A percentile compares a stretch with the other conserved stretches of the same genome.
phyloP scores from a whole-genome alignment of 106 monocot species.

The Dioscorea alata region DNA sequence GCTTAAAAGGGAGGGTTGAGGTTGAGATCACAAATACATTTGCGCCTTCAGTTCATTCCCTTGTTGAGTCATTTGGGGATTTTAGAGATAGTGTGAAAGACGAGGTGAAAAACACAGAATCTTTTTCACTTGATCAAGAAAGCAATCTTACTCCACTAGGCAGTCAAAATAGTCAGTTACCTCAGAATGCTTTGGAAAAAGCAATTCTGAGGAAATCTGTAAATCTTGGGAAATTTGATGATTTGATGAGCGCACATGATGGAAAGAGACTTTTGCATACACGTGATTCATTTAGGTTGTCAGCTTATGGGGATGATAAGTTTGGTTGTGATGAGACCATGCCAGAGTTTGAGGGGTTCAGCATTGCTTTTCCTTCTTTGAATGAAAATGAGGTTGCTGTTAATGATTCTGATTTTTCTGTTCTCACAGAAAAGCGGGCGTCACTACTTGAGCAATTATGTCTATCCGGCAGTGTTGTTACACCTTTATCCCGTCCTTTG shows the following conservation, averaged over 20 bases:
- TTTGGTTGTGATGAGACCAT: constrained; percentile 15
- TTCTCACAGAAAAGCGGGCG: constrained; percentile 24
- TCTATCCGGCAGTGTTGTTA: constrained; percentile 19
- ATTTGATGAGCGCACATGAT: constrained; percentile 7
- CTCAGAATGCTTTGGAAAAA: not conserved
- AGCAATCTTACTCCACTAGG: not conserved
- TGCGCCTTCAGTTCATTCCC: not conserved
- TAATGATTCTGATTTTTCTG: constrained; percentile 22
- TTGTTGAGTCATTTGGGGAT: not conserved
- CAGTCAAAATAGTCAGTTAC: not conserved
- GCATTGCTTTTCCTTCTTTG: constrained; percentile 22
- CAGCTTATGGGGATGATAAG: not conserved
- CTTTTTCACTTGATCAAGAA: not conserved
- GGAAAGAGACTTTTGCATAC: not conserved
- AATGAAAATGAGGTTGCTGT: constrained; percentile 2
- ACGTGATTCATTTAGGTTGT: constrained; percentile 7
- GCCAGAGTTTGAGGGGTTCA: constrained; percentile 52
- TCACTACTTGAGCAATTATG: constrained; percentile 24
- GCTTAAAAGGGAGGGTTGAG: not conserved
- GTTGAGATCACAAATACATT: not conserved
- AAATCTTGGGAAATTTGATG: not conserved
- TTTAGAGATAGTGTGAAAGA: not conserved
- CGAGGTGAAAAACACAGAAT: not conserved
- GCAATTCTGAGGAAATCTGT: not conserved
- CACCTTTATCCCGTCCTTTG: constrained; percentile 11